A percentile compares a stretch with the other conserved stretches of the same genome.
Conservation (phyloP, 768 basidiomycete genomes). For the Melanogaster broomeanus region DNA sequence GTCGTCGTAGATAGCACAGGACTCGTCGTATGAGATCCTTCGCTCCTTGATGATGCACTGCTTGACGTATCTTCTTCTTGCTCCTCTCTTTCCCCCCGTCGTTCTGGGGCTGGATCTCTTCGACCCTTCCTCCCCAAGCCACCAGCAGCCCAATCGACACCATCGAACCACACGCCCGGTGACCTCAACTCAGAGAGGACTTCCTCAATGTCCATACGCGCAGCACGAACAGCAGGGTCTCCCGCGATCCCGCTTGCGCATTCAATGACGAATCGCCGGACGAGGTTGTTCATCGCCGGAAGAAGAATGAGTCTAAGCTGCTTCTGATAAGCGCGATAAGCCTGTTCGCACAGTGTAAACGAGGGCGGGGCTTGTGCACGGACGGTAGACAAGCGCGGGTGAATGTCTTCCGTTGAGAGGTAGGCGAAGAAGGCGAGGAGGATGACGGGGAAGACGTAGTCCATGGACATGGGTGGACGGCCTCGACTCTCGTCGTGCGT, state of each 20-base stretch:
- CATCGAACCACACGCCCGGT: constrained; percentile 69
- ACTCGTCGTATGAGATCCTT: constrained; percentile 63
- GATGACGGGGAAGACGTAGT: constrained; percentile 35
- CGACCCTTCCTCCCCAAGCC: constrained; percentile 32
- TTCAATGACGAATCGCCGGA: constrained; percentile 65
- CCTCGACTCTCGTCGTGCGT: constrained; percentile 22
- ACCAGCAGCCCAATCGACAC: constrained; percentile 58
- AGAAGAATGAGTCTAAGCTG: constrained; percentile 61
- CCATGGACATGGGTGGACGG: constrained; percentile 66
- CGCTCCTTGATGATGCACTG: constrained; percentile 47
- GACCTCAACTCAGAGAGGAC: constrained; percentile 58
- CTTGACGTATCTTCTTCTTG: constrained; percentile 52
- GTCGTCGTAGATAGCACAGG: constrained; percentile 76
- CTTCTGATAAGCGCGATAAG: constrained; percentile 56
- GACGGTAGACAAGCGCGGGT: constrained; percentile 52
- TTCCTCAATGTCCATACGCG: constrained; percentile 61
- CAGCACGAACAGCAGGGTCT: constrained; percentile 58
- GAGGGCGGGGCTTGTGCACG: constrained; percentile 59
- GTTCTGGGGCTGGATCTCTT: constrained; percentile 37
- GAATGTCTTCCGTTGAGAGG: constrained; percentile 31
- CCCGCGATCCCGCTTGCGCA: constrained; percentile 45
- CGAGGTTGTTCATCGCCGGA: constrained; percentile 69
- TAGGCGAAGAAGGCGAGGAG: constrained; percentile 9
- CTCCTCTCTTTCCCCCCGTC: constrained; percentile 27
- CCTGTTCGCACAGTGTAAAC: constrained; percentile 61